Base-by-base conservation (phyloP, 2,329 filamentous ascomycete genomes). In the Epichloe baconii region DNA sequence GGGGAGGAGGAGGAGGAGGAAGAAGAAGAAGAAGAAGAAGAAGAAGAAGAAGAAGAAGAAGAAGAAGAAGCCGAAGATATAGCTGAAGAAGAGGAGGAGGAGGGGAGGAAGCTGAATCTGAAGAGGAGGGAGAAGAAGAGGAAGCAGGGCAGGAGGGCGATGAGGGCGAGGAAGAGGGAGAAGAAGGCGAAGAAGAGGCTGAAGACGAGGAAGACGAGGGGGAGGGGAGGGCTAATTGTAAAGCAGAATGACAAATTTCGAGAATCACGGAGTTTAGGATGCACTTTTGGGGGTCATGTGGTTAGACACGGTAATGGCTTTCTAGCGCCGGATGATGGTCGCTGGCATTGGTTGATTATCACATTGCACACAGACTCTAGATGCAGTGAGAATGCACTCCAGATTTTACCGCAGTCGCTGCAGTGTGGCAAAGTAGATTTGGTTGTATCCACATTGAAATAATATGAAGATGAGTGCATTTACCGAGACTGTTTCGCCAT, bases 41-140 rank as follows among this genome's bases (percentile, higher is more conserved):
- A 55, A 0, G 59, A 57, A 23, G 61, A 61, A 43, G 58, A 57
- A 5, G 59, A 55, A 6, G 56, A 55, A 0, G 59, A 57, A 23
- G 61, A 61, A 43, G 52, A 23, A 23, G 57, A 52, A 15, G 58
- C 45, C 5, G 56, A 55, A 0, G 44, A 23, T 7, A 41, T 15
- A 34, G 51, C 34, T 8, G 53, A 55, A 10, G 54, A 42, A 1
- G 51, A 40, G 6, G 52, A 44, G 56, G 57, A n/a, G 48, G 31
- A 57, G 57, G 19, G 48, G 14, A 52, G 51, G 17, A 57, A 51
- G 26, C 4, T 11, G 44, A 21, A 15, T 17, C 15, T 19, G 44
- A 36, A 5, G 44, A 47, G 11, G 44, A 46, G 12, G 34, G 26
- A n/a, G 44, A 45, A 36, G 17, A 31, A 17, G 15, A 40, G 21